These are phyloP conservation scores for Cyberlindnera subsufficiens DNA, from an alignment of 805 yeast species.

Conservation along the genomic window DNA sequence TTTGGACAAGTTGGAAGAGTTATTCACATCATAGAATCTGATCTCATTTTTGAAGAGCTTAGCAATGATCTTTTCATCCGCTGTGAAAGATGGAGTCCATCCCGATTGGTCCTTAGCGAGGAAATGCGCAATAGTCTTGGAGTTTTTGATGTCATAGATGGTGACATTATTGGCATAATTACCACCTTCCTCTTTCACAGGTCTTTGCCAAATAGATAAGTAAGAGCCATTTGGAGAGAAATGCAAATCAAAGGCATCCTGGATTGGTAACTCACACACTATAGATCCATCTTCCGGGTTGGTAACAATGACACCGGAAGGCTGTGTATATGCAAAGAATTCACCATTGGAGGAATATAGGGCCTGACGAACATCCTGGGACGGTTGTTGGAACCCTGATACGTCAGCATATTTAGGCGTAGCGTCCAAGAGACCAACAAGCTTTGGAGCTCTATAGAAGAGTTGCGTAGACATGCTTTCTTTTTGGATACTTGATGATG, in stretches of 20 bases:
- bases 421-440: constrained; percentile 46
- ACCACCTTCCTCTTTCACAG: constrained; percentile 66
- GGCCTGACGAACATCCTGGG: constrained; percentile 54
- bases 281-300: constrained; percentile 47
- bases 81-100: constrained; percentile 89
- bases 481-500: neutral
- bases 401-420: constrained; percentile 32
- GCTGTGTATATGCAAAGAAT: constrained; percentile 69
- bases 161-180: constrained; percentile 75
- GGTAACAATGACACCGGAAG: constrained; percentile 49
- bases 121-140: constrained; percentile 52
- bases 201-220: constrained; percentile 86
- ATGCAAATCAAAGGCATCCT: constrained; percentile 73
- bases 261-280: constrained; percentile 43
- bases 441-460: constrained; percentile 45
- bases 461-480: constrained; percentile 24
- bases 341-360: constrained; percentile 64
- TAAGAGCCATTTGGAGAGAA: constrained; percentile 87
- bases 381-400: constrained; percentile 21
- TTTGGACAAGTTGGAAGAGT: constrained; percentile 37
- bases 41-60: constrained; percentile 55
- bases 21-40: constrained; percentile 57
- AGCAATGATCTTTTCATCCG: constrained; percentile 69
- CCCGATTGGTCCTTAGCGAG: constrained; percentile 79
- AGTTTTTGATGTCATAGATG: constrained; percentile 55